Evolutionary conservation across 345 rosid genomes (phyloP), one percentile per base, ranked within the genome.

Genomic region (Microcos paniculata): DNA sequence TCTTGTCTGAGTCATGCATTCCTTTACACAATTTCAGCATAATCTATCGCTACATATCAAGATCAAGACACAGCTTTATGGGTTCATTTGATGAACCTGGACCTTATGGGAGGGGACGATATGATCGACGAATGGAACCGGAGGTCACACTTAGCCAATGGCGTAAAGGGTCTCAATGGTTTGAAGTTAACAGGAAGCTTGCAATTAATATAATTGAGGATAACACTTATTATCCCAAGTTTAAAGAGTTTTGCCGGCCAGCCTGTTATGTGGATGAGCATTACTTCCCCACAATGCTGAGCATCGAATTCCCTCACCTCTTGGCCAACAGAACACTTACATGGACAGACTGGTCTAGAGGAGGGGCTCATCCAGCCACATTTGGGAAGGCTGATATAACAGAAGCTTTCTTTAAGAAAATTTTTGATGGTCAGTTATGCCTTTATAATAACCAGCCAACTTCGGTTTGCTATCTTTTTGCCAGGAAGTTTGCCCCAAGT

Each of bases 111-210:
- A 87, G 98, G 82, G 98, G 98, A 3, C 89, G 97, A 64, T 93
- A 96, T 69, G 48, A 84, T 64, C 24, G 12, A 43, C 84, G 72
- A 46, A 84, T 92, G 94, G 85, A 86, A 67, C 97, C 98, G 0
- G 96, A 83, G 76, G 89, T 96, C 62, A 85, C 78, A 15, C 87
- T 92, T 49, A 73, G 82, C 70, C 91, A 93, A 62, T 96, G 99
- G 99, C 90, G 96, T 14, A 95, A 95, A 86, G 99, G 99, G 49
- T 86, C 99, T 52, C 99, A 95, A 68, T 95, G 97, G 98, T 93
- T 95, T 73, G 97, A 93, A 82, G 82, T 91, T 28, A 85, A 87
- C 52, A 82, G 98, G 48, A 79, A 72, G 75, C 90, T 96, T 1
- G 99, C 97, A 35, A 7, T 88, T 9, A 80, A 79, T 48, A 89